These are phyloP conservation scores for Kuraishia ogatae DNA, from an alignment of 805 yeast genomes.

Conservation along the genomic window DNA sequence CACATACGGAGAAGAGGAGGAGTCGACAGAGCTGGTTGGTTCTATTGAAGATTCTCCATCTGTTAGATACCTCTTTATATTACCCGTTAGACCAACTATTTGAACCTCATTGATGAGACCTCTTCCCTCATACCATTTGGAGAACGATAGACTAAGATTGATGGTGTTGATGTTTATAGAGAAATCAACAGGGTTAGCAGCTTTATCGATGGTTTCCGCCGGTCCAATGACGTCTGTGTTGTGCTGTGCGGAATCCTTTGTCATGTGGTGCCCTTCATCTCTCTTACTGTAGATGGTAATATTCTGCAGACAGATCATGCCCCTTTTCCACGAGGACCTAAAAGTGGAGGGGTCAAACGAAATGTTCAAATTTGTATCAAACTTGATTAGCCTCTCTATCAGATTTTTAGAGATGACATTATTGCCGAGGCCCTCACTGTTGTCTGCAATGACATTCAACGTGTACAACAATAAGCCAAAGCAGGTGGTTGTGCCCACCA, in stretches of 20 bases:
- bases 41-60: conserved; percentile 7
- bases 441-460: conserved; percentile 25
- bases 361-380: conserved; percentile 22
- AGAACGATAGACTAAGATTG: conserved; percentile 36
- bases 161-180: conserved; percentile 31
- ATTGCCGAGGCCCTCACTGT: conserved; percentile 14
- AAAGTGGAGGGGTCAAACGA: conserved; percentile 22
- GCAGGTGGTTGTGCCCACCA: conserved; percentile 51
- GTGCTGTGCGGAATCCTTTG: too few species aligned
- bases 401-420: conserved; percentile 17
- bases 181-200: conserved; percentile 11
- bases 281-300: conserved; percentile 18
- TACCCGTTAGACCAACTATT: conserved; percentile 38
- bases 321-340: conserved; percentile 39
- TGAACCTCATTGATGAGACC: conserved; percentile 43
- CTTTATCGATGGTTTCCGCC: neutral
- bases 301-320: conserved; percentile 37
- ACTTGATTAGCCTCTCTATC: conserved; percentile 19
- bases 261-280: conserved; percentile 9
- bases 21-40: conserved; percentile 3
- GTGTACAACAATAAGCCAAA: conserved; percentile 37
- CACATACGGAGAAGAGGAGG: too few species aligned
- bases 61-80: conserved; percentile 5
- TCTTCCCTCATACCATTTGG: conserved; percentile 47
- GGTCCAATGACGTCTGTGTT: too few species aligned